A percentile compares a stretch with the other conserved stretches of the same genome.
Conservation (phyloP, 108 stramenopile genomes). For the Skeletonema marinoi region DNA sequence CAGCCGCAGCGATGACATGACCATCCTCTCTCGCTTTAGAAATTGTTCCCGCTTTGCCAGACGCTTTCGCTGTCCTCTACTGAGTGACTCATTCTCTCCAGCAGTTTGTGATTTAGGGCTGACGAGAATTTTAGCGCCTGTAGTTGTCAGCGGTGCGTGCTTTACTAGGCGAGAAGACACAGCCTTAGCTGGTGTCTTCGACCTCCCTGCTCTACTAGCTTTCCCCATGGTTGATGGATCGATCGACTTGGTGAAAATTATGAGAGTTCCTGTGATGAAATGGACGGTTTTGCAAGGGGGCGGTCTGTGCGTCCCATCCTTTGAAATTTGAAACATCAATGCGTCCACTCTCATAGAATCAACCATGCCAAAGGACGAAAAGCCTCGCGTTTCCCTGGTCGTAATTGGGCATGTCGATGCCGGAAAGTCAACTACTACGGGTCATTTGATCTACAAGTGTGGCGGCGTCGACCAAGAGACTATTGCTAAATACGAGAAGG, state of each 20-base stretch:
- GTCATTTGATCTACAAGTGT: slow-evolving; percentile 66
- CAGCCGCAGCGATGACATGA: slow-evolving; percentile 71
- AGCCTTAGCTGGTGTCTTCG: slow-evolving; percentile 9
- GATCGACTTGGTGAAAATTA: neutral
- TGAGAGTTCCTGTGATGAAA: neutral
- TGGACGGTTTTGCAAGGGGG: too few species aligned
- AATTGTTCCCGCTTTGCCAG: slow-evolving; percentile 81
- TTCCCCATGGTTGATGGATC: neutral
- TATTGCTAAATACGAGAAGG: slow-evolving; percentile 91
- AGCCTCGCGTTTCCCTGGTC: slow-evolving; percentile 73
- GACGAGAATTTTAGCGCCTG: neutral
- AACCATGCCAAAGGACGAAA: slow-evolving; percentile 58
- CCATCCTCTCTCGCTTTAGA: slow-evolving; percentile 75
- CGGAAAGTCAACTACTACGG: slow-evolving; percentile 93
- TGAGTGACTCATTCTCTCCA: slow-evolving; percentile 42
- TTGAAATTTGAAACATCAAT: too few species aligned
- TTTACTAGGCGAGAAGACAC: slow-evolving; percentile 1
- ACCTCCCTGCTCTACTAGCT: slow-evolving; percentile 4
- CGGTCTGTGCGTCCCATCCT: too few species aligned
- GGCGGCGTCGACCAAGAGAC: slow-evolving; percentile 89
- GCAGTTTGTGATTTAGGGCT: slow-evolving; percentile 6
- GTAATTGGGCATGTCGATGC: slow-evolving; percentile 91
- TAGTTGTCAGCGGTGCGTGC: neutral
- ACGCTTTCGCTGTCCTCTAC: slow-evolving; percentile 83
- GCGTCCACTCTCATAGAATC: neutral